phyloP scores from a whole-genome alignment of 169 alveolate species.

The Cryptosporidium felis region DNA sequence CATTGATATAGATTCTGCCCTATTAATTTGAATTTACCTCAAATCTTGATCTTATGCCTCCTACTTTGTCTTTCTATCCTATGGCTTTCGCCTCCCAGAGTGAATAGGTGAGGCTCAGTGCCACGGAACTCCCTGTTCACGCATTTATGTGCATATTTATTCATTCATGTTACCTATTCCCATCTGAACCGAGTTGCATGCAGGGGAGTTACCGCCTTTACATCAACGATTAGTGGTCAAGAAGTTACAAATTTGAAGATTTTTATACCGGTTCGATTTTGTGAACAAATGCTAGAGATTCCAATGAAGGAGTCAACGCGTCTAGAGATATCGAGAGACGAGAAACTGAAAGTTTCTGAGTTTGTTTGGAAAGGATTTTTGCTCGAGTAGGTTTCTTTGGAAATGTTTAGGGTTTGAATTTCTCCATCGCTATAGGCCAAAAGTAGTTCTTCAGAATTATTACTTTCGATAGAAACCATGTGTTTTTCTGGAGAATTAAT shows the following conservation, averaged over 20 bases:
- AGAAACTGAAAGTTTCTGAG: neutral
- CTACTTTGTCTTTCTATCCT: no score
- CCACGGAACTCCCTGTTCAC: no score
- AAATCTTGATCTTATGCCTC: no score
- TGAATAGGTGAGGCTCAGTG: no score
- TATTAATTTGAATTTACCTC: no score
- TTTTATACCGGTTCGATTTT: constrained; percentile 23
- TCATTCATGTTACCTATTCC: no score
- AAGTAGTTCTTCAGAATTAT: constrained; percentile 16
- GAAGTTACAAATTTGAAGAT: neutral
- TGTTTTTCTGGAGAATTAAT: neutral
- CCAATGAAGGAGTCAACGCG: neutral
- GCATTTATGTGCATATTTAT: no score
- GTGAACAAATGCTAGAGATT: constrained; percentile 4
- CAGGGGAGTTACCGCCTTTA: neutral
- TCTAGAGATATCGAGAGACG: constrained; percentile 3
- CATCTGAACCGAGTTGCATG: neutral
- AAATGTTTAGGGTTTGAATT: neutral
- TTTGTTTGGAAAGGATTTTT: neutral
- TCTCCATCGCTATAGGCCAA: neutral
- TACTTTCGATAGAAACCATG: constrained; percentile 38
- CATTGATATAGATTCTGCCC: no score
- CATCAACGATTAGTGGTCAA: neutral
- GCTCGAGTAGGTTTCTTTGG: neutral
- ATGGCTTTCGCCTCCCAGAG: no score